These are phyloP conservation scores for Entoloma clypeatum DNA, from an alignment of 1,284 basidiomycete genomes.

Conservation along the genomic window DNA sequence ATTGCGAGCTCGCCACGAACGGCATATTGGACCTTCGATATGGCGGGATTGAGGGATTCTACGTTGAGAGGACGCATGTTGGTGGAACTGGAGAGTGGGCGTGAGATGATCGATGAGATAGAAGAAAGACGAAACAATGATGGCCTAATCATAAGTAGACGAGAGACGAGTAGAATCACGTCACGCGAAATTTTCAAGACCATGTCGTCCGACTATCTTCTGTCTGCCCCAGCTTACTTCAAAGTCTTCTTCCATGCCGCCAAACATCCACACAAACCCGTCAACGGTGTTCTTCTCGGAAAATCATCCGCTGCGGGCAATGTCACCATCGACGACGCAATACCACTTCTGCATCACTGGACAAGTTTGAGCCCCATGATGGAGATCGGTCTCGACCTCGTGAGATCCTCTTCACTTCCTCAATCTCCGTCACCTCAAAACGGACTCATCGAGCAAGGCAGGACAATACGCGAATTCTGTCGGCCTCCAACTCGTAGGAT, in stretches of 20 bases:
- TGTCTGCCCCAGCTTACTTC: constrained; percentile 55
- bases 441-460: no score
- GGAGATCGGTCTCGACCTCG: constrained; percentile 74
- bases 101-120: constrained; percentile 22
- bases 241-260: constrained; percentile 70
- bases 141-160: no score
- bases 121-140: constrained; percentile 10
- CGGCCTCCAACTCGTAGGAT: constrained; percentile 54
- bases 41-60: constrained; percentile 76
- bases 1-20: constrained; percentile 96
- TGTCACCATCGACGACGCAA: constrained; percentile 54
- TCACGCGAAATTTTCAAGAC: no score
- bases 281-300: constrained; percentile 68
- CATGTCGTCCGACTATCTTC: constrained; percentile 45
- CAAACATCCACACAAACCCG: constrained; percentile 64
- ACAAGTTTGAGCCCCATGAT: constrained; percentile 75
- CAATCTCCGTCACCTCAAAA: no score
- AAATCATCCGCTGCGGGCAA: constrained; percentile 30
- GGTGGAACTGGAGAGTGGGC: constrained; percentile 15
- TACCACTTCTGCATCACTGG: constrained; percentile 79
- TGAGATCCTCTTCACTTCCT: constrained; percentile 31
- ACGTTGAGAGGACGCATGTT: constrained; percentile 57
- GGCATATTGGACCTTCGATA: constrained; percentile 91
- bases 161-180: no score
- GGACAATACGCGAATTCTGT: constrained; percentile 48